Evolutionary conservation across 768 basidiomycete species (phyloP), one percentile per base, ranked within the genome.

Genomic region (Leccinum fibrillosum): DNA sequence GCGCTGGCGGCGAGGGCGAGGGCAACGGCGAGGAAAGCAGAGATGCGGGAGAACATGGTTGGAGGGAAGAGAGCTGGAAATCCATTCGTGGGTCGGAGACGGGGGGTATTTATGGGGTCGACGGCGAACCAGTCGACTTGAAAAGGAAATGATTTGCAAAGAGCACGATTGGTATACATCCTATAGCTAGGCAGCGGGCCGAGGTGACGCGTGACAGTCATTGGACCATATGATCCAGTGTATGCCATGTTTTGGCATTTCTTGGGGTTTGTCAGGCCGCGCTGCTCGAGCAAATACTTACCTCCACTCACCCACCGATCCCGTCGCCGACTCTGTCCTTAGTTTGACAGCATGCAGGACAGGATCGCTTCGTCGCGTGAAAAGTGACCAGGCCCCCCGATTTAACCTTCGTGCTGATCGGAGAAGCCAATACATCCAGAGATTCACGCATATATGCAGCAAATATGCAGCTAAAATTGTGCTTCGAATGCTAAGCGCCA

Each of bases 81-180:
- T 49, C 37, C 3, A 26, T 17, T 42, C 34, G 28, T 15, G 55
- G 21, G 37, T n/a, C 11, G 34, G 25, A 11, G 49, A 12, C 42
- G n/a, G 34, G 11, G 56, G 19, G 66, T 67, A 69, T 68, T 68
- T 69, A 68, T 65, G 62, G 54, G 12, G 55, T 62, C 49, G 34
- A 52, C 7, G 52, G 28, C 10, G n/a, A n/a, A 17, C 9, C 1
- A 32, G 19, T 23, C 26, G 37, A 17, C 58, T 54, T 23, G 50
- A 58, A 62, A 67, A 67, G 63, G 60, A 52, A 61, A 52, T 57
- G 47, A 55, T 44, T 35, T 39, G 53, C 52, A 17, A 55, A 34
- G 47, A 9, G 42, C 13, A 45, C 37, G 47, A 42, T 30, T 15
- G 3, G 53, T 21, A 61, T 49, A 12, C 30, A 52, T 49, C 13